Evolutionary conservation across 495 filamentous ascomycete species (phyloP).

Genomic region (Aspergillus mulundensis): DNA sequence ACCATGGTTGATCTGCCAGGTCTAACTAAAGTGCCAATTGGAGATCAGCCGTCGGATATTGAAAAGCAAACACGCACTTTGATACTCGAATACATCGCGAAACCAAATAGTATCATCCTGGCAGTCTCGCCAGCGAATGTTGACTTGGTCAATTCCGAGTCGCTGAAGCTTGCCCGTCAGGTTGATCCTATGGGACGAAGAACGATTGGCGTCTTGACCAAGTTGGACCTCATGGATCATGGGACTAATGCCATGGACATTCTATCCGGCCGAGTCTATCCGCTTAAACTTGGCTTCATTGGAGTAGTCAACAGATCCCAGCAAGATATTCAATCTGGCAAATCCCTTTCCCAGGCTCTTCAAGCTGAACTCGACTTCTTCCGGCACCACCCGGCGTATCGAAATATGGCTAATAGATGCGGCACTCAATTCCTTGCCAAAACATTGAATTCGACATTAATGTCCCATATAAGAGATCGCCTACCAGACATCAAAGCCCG

Average conservation of each 20-base stretch:
- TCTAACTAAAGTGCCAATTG: conserved; percentile 97
- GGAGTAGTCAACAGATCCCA: conserved; percentile 97
- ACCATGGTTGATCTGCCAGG: conserved; percentile 96
- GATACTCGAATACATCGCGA: conserved; percentile 97
- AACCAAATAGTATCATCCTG: conserved; percentile 96
- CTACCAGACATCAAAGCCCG: conserved; percentile 97
- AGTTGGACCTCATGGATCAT: conserved; percentile 98
- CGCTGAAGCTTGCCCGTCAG: conserved; percentile 92
- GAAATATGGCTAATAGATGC: conserved; percentile 91
- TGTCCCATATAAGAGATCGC: conserved; percentile 93
- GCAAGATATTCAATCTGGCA: conserved; percentile 95
- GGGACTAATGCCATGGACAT: conserved; percentile 98
- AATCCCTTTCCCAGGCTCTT: conserved; percentile 83
- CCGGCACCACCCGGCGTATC: conserved; percentile 91
- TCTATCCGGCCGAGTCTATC: conserved; percentile 91
- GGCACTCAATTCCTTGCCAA: conserved; percentile 95
- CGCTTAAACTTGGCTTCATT: conserved; percentile 95
- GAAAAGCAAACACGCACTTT: conserved; percentile 97
- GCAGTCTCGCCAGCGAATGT: conserved; percentile 98
- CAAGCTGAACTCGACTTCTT: conserved; percentile 94
- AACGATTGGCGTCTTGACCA: conserved; percentile 96
- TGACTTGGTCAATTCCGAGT: conserved; percentile 97
- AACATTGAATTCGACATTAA: conserved; percentile 88
- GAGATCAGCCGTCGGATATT: conserved; percentile 96
- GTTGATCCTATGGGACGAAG: conserved; percentile 92